A percentile compares a stretch with the other conserved stretches of the same genome.
These are phyloP conservation scores for Megacollybia marginata DNA, from an alignment of 768 basidiomycete genomes.

Conservation along the genomic window DNA sequence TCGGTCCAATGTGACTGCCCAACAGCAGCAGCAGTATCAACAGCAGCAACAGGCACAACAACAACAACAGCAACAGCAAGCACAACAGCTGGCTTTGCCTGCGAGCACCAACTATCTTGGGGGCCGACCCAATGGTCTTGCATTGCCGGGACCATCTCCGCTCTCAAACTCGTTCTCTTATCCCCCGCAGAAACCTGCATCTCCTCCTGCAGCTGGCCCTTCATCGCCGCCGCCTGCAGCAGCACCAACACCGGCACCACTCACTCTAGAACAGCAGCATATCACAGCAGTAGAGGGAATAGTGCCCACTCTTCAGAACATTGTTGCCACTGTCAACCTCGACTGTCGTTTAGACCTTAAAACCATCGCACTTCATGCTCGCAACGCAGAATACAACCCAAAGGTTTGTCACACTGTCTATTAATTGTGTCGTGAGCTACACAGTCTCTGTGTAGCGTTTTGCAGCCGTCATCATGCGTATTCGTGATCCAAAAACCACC, in stretches of 20 bases:
- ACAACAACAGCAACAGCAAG: conserved; percentile 32
- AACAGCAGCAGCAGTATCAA: conserved; percentile 33
- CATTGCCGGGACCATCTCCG: conserved; percentile 47
- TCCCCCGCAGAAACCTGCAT: conserved; percentile 20
- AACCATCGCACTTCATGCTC: conserved; percentile 95
- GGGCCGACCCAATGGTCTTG: conserved; percentile 29
- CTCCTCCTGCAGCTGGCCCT: conserved; percentile 47
- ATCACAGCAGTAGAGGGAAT: conserved; percentile 97
- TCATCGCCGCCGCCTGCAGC: conserved; percentile 46
- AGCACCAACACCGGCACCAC: conserved; percentile 61
- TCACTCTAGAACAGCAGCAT: conserved; percentile 87
- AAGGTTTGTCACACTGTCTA: conserved; percentile 74
- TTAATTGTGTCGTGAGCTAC: conserved; percentile 35
- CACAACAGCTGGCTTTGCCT: conserved; percentile 49
- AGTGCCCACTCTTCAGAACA: conserved; percentile 98
- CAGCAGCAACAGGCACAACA: conserved; percentile 36
- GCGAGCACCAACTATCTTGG: conserved; percentile 42
- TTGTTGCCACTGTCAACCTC: conserved; percentile 97
- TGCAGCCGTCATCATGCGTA: conserved; percentile 99
- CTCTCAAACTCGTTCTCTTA: conserved; percentile 43
- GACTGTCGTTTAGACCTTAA: conserved; percentile 96
- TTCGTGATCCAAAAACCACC: conserved; percentile 99
- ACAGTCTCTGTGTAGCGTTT: conserved; percentile 87
- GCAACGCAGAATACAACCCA: conserved; percentile 99
- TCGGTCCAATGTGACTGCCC: conserved; percentile 42